phyloP scores from a whole-genome alignment of 306 rosid genomes.

The Prunus padus region DNA sequence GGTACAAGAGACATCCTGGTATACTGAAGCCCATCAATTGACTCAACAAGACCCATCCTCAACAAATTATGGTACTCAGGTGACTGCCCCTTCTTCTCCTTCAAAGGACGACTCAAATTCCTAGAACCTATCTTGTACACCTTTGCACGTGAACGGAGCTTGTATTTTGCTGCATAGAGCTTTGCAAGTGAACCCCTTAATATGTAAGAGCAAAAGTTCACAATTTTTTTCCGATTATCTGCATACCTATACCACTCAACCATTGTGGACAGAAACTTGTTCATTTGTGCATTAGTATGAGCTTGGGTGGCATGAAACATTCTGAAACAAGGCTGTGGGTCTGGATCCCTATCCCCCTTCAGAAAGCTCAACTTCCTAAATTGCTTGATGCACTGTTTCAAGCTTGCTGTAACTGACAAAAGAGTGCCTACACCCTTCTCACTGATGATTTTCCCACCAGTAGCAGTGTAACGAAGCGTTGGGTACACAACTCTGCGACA shows the following conservation, averaged over 20 bases:
- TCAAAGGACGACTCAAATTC: slow-evolving; percentile 82
- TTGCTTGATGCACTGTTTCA: slow-evolving; percentile 88
- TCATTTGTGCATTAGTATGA: slow-evolving; percentile 97
- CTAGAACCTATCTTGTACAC: slow-evolving; percentile 91
- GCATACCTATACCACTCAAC: slow-evolving; percentile 95
- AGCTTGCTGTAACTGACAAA: slow-evolving; percentile 86
- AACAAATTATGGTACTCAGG: slow-evolving; percentile 88
- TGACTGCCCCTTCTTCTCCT: slow-evolving; percentile 94
- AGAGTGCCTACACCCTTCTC: slow-evolving; percentile 98
- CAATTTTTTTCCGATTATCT: slow-evolving; percentile 88
- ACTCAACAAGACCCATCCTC: slow-evolving; percentile 95
- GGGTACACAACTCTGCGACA: slow-evolving; percentile 96
- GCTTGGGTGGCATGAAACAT: slow-evolving; percentile 99
- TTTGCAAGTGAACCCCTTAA: slow-evolving; percentile 90
- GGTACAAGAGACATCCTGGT: slow-evolving; percentile 94
- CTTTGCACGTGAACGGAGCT: slow-evolving; percentile 95
- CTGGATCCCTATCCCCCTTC: slow-evolving; percentile 94
- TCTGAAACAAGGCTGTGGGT: slow-evolving; percentile 96
- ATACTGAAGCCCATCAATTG: slow-evolving; percentile 89
- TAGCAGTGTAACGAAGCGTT: slow-evolving; percentile 90
- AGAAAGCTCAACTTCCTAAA: slow-evolving; percentile 82
- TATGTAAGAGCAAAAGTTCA: slow-evolving; percentile 90
- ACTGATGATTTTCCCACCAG: slow-evolving; percentile 91
- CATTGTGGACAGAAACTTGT: slow-evolving; percentile 83
- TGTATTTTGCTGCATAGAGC: slow-evolving; percentile 97